Percentiles rank a stretch among this genome's conserved stretches.
Evolutionary conservation across 1,139 yeast genomes (phyloP).

Genomic region (Debaryomyces udenii): DNA sequence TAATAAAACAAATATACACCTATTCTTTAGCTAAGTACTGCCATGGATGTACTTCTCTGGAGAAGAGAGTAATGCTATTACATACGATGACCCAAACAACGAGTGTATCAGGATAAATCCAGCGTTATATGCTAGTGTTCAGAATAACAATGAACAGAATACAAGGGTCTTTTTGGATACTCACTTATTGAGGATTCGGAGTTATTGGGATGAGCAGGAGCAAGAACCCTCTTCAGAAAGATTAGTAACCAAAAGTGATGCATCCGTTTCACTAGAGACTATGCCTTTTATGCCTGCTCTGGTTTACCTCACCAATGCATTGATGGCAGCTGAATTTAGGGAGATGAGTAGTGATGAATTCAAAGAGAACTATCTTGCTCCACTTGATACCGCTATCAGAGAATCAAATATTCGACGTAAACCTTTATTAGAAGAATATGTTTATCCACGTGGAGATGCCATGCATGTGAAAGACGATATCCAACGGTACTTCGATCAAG

Average conservation of each 20-base stretch:
- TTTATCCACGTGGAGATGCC: slow-evolving; percentile 10
- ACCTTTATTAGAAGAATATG: not conserved
- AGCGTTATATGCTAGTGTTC: not conserved
- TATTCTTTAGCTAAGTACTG: too few relatives aligned
- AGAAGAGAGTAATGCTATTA: too few relatives aligned
- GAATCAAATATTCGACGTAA: not conserved
- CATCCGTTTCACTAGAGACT: not conserved
- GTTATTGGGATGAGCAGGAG: not conserved
- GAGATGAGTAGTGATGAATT: slow-evolving; percentile 10
- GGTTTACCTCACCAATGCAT: not conserved
- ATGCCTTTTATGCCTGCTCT: not conserved
- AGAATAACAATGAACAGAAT: slow-evolving; percentile 2
- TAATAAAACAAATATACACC: too few relatives aligned
- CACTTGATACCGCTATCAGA: slow-evolving; percentile 5
- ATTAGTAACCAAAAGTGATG: not conserved
- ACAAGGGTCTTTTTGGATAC: slow-evolving; percentile 7
- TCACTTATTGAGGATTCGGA: not conserved
- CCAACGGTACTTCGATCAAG: slow-evolving; percentile 8
- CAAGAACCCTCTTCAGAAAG: slow-evolving; percentile 1
- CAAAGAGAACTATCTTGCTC: slow-evolving; percentile 9
- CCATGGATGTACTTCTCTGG: too few relatives aligned
- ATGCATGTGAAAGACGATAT: slow-evolving; percentile 7
- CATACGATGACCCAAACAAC: slow-evolving; percentile 1
- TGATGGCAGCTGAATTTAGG: slow-evolving; percentile 1
- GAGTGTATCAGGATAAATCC: too few relatives aligned